Evolutionary conservation across 345 rosid species (phyloP), one percentile per base, ranked within the genome.

Genomic region (Eucalyptus viminalis): DNA sequence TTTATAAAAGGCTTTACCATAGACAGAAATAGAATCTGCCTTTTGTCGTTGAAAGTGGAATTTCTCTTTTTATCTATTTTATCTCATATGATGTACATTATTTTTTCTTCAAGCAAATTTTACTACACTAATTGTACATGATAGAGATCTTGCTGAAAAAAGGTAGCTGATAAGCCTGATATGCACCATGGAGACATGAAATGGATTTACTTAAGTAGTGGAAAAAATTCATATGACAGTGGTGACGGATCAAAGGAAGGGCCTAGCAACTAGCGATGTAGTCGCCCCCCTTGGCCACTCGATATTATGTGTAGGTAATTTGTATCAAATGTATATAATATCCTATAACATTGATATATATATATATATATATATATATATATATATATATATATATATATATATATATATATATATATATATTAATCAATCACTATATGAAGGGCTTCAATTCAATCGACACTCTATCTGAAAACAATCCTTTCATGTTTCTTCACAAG

Each of bases 211-310:
- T 10, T 19, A 72, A 37, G 83, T 21, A 72, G 83, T 37, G 83
- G 47, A 45, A 17, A 69, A 34, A 69, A 34, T 9, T 69, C 80
- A 37, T 76, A 8, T 7, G 0, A 11, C 0, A 2, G 27, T 0
- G 0, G 37, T 11, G 27, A 72, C 2, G 1, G 27, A 37, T 76
- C 83, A 21, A 11, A 37, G 27, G 47, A 24, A 76, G 47, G 14
- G 15, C 45, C 45, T 37, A 4, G 47, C 14, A 1, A 72, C 27
- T 76, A 0, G 1, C 5, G 1, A n/a, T 19, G 81, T 0, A 12
- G 0, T 37, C 2, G 4, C 81, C 27, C 8, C 10, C 13, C 25
- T 37, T 19, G 45, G 14, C 45, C 4, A 22, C 47, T 76, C 0
- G 1, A 27, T 76, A 22, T 7, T 37, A 19, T 72, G 45, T 37